phyloP scores from a whole-genome alignment of 768 basidiomycete species.

The Inosperma sp. region DNA sequence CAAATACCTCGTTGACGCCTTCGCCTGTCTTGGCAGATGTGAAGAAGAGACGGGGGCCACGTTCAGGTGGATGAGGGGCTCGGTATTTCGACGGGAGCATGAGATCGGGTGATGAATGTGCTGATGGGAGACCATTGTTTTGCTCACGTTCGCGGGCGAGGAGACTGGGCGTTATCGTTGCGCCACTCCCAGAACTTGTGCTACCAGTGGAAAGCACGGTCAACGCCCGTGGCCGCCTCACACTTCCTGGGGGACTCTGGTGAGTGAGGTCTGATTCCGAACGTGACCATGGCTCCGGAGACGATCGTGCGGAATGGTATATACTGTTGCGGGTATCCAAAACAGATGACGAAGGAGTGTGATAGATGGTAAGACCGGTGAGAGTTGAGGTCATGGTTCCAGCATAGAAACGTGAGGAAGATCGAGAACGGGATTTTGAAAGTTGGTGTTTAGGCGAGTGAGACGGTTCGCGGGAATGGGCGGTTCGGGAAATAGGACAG shows the following conservation, averaged over 20 bases:
- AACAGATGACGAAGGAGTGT: slow-evolving; percentile 77
- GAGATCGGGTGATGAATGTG: slow-evolving; percentile 12
- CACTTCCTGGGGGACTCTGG: slow-evolving; percentile 20
- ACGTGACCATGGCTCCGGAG: slow-evolving; percentile 41
- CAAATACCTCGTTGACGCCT: slow-evolving; percentile 70
- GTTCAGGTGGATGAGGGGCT: slow-evolving; percentile 36
- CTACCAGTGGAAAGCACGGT: slow-evolving; percentile 30
- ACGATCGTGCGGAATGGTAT: slow-evolving; percentile 57
- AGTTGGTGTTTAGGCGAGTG: slow-evolving; percentile 29
- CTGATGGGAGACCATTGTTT: slow-evolving; percentile 3
- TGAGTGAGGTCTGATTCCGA: slow-evolving; percentile 19
- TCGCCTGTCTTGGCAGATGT: slow-evolving; percentile 76
- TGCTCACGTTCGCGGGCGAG: slow-evolving; percentile 37
- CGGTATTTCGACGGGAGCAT: slow-evolving; percentile 19
- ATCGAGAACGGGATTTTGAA: slow-evolving; percentile 44
- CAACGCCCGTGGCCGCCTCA: slow-evolving; percentile 21
- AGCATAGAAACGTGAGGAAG: slow-evolving; percentile 38
- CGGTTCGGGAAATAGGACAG: slow-evolving; percentile 9
- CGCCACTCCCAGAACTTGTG: slow-evolving; percentile 44
- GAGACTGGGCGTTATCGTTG: slow-evolving; percentile 58
- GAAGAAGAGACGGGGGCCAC: slow-evolving; percentile 64
- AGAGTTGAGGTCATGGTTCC: slow-evolving; percentile 56
- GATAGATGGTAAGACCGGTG: slow-evolving; percentile 60
- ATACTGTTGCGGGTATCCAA: slow-evolving; percentile 45
- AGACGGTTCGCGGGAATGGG: slow-evolving; percentile 18